These are phyloP conservation scores for Neurospora sp. DNA, from an alignment of 495 filamentous ascomycete genomes.

Conservation along the genomic window DNA sequence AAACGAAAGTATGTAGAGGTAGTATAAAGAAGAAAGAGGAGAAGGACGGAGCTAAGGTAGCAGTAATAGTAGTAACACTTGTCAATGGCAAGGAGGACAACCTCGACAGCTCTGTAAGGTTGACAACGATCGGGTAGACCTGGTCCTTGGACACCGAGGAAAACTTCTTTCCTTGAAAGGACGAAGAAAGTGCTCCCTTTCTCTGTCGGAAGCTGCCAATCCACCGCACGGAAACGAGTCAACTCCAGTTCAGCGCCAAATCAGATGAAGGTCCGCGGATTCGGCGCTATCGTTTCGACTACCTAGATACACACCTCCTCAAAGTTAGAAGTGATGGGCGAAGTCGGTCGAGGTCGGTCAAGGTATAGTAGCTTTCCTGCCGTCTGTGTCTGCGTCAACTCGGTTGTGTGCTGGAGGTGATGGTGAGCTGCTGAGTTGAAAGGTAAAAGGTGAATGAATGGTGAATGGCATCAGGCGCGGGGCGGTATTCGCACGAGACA, in stretches of 20 bases:
- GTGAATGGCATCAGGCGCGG: not conserved
- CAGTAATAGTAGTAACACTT: slow-evolving; percentile 15
- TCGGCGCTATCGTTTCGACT: not conserved
- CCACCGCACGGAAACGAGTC: not conserved
- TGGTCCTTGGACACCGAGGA: slow-evolving; percentile 2
- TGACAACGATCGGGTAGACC: not conserved
- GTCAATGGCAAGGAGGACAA: slow-evolving; percentile 15
- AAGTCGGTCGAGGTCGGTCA: not conserved
- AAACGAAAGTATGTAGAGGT: not conserved
- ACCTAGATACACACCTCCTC: not conserved
- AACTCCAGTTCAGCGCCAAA: not conserved
- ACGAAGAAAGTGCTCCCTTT: not conserved
- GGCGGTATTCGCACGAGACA: not conserved
- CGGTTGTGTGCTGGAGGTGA: not conserved
- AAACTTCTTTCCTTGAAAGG: slow-evolving; percentile 10
- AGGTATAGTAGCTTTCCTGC: not conserved
- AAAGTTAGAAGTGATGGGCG: not conserved
- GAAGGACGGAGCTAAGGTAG: not conserved
- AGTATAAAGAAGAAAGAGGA: not conserved
- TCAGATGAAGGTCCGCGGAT: not conserved
- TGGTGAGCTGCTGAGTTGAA: not conserved
- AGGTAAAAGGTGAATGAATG: not conserved
- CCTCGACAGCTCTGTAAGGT: not conserved
- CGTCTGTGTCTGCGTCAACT: not conserved
- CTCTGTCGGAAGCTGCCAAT: not conserved